Evolutionary conservation across 306 rosid species (phyloP).

Genomic region (Vachellia collinsii): DNA sequence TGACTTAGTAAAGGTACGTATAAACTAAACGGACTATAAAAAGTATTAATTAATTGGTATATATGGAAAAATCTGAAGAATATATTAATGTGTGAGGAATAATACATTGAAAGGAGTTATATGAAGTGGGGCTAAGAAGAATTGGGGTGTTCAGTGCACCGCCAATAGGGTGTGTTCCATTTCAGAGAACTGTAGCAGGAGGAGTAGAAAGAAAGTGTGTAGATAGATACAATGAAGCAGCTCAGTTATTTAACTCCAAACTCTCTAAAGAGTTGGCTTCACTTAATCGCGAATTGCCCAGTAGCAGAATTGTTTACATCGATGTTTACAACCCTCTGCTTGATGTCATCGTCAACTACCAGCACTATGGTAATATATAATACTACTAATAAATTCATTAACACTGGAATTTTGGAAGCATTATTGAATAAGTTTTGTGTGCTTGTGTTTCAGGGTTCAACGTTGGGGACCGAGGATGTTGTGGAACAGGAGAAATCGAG

Average conservation of each 20-base stretch:
- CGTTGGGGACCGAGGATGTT: conserved; percentile 60
- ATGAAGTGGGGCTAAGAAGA: conserved; percentile 62
- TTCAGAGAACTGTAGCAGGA: conserved; percentile 65
- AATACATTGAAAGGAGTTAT: conserved; percentile 38
- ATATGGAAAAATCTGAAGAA: neutral
- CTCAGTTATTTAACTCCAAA: conserved; percentile 56
- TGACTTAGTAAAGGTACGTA: conserved; percentile 38
- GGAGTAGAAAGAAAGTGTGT: conserved; percentile 55
- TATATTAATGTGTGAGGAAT: neutral
- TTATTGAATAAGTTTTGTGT: neutral
- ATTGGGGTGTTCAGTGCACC: conserved; percentile 68
- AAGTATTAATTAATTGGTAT: neutral
- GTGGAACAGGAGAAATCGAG: conserved; percentile 68
- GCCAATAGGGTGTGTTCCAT: conserved; percentile 79
- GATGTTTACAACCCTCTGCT: conserved; percentile 65
- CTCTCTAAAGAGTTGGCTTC: conserved; percentile 34
- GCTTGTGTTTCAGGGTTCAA: conserved; percentile 44
- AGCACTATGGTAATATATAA: conserved; percentile 47
- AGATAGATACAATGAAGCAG: conserved; percentile 54
- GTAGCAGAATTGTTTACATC: conserved; percentile 52
- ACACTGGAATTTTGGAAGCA: neutral
- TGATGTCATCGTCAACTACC: conserved; percentile 55
- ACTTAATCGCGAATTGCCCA: conserved; percentile 33
- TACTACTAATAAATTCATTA: too few relatives aligned
- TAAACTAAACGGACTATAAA: too few relatives aligned